Conservation (phyloP, 768 basidiomycete species). For the Daedalea quercina region DNA sequence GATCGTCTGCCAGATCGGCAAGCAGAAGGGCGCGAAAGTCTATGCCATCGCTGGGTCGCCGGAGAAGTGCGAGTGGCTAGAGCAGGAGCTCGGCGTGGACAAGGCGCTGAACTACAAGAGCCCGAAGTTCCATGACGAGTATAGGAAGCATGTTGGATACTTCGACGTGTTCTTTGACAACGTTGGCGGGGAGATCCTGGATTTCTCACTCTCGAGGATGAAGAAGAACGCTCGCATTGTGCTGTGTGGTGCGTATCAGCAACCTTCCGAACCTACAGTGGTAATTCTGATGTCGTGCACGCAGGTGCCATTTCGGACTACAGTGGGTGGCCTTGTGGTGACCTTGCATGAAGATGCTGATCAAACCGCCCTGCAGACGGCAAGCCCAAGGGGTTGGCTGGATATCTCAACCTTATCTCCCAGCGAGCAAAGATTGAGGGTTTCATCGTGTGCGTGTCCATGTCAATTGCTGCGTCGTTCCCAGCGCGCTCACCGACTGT, state of each 20-base stretch:
- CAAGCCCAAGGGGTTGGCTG: slow-evolving; percentile 59
- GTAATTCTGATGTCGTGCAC: background rate
- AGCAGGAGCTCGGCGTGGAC: slow-evolving; percentile 76
- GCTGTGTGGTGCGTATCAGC: slow-evolving; percentile 61
- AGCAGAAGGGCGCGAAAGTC: slow-evolving; percentile 71
- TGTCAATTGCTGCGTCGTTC: background rate
- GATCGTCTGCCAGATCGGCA: slow-evolving; percentile 78
- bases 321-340: slow-evolving; percentile 37
- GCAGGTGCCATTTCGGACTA: slow-evolving; percentile 81
- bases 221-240: slow-evolving; percentile 74
- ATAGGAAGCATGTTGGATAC: slow-evolving; percentile 65
- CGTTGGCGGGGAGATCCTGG: slow-evolving; percentile 76
- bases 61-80: slow-evolving; percentile 86
- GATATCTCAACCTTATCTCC: slow-evolving; percentile 63
- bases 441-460: slow-evolving; percentile 66
- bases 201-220: slow-evolving; percentile 67
- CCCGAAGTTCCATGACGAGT: slow-evolving; percentile 58
- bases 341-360: background rate
- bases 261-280: too few species aligned
- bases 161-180: slow-evolving; percentile 87
- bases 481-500: too few species aligned
- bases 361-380: slow-evolving; percentile 34
- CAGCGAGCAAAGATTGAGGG: slow-evolving; percentile 80
- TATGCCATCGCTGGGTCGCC: slow-evolving; percentile 81
- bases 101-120: slow-evolving; percentile 86